These are phyloP conservation scores for Teratosphaeria nubilosa DNA, from an alignment of 2,329 filamentous ascomycete genomes.

Conservation along the genomic window DNA sequence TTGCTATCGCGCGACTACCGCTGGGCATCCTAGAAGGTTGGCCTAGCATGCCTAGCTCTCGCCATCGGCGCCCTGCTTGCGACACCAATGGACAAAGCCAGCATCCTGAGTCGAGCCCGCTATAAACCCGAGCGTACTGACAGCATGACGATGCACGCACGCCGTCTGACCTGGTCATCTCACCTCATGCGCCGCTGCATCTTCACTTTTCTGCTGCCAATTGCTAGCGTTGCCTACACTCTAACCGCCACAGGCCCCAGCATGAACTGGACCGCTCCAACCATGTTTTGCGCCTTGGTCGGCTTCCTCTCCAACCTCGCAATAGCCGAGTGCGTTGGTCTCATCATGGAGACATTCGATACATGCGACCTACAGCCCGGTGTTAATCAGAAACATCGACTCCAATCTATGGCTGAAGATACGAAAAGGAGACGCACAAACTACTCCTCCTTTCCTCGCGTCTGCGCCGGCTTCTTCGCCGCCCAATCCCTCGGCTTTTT, in stretches of 20 bases:
- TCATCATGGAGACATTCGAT: constrained; percentile 75
- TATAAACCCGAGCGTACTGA: constrained; percentile 50
- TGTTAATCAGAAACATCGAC: constrained; percentile 45
- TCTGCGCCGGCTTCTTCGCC: constrained; percentile 60
- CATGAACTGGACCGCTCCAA: constrained; percentile 52
- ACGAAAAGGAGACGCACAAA: constrained; percentile 48
- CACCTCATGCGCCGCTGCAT: constrained; percentile 59
- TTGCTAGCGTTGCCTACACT: constrained; percentile 58
- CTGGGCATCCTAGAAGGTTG: constrained; percentile 54
- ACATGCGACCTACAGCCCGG: constrained; percentile 68
- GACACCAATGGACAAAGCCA: constrained; percentile 64
- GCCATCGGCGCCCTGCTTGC: constrained; percentile 60
- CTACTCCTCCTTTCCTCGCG: constrained; percentile 66
- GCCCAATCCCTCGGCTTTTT: constrained; percentile 61
- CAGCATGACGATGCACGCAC: constrained; percentile 51
- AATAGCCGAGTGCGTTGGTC: constrained; percentile 63
- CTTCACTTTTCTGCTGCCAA: constrained; percentile 57
- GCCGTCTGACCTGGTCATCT: constrained; percentile 56
- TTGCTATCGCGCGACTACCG: constrained; percentile 59
- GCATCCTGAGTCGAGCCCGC: constrained; percentile 55
- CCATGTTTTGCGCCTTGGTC: constrained; percentile 54
- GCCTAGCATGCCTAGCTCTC: constrained; percentile 54
- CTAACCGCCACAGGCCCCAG: constrained; percentile 54
- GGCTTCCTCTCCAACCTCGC: constrained; percentile 64
- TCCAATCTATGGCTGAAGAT: constrained; percentile 35